A percentile compares a stretch with the other conserved stretches of the same genome.
Evolutionary conservation across 441 rosid species (phyloP).

Genomic region (Breynia disticha): DNA sequence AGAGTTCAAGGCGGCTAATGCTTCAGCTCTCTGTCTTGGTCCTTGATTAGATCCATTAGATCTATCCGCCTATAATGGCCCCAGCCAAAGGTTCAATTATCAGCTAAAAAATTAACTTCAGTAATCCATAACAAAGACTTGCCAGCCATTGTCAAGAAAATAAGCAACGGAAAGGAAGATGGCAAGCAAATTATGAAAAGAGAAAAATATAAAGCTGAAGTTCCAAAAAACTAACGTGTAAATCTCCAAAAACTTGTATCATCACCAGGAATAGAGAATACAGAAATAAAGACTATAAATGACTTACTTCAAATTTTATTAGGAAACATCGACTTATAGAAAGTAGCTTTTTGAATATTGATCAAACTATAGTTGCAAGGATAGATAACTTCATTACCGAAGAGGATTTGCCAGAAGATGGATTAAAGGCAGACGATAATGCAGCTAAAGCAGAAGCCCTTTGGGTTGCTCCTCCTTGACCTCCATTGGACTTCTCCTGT

Average conservation of each 20-base stretch:
- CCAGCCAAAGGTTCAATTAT: neutral
- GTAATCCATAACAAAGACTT: neutral
- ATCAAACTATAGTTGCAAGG: no score
- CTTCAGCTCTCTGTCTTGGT: conserved; percentile 92
- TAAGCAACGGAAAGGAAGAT: neutral
- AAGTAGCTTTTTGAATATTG: no score
- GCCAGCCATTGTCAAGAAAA: neutral
- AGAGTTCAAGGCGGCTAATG: conserved; percentile 84
- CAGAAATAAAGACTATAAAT: neutral
- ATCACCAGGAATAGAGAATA: neutral
- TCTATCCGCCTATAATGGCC: conserved; percentile 25
- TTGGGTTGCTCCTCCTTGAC: conserved; percentile 90
- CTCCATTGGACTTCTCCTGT: conserved; percentile 77
- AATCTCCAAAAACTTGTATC: neutral
- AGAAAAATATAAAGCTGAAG: neutral
- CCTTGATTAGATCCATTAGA: conserved; percentile 58
- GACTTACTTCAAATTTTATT: neutral
- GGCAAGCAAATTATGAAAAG: neutral
- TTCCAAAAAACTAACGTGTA: neutral
- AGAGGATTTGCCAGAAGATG: conserved; percentile 52
- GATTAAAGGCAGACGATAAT: conserved; percentile 73
- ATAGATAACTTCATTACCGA: conserved; percentile 27
- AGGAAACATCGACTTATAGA: no score
- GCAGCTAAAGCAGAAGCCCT: conserved; percentile 99
- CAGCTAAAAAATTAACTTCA: neutral